Percentiles rank a stretch among this genome's conserved stretches.
These are phyloP conservation scores for Hygrocybe punicea DNA, from an alignment of 768 basidiomycete species.

Conservation along the genomic window DNA sequence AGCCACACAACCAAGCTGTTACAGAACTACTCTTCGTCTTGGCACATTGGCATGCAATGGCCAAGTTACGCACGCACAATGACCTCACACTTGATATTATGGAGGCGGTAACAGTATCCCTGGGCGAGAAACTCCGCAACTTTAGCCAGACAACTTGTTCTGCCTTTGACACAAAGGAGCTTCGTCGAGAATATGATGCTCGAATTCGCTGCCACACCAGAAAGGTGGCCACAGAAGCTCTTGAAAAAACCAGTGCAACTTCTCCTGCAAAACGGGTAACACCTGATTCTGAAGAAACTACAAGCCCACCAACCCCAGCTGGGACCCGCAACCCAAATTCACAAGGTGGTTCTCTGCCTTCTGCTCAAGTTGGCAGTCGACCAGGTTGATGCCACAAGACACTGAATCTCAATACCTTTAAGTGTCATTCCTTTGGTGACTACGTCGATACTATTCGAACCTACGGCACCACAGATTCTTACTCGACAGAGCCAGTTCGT, in stretches of 20 bases:
- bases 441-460: conserved; percentile 1
- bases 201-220: conserved; percentile 10
- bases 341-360: background rate
- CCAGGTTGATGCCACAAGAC: conserved; percentile 11
- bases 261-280: background rate
- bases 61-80: conserved; percentile 23
- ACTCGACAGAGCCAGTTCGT: conserved; percentile 7
- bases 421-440: conserved; percentile 9
- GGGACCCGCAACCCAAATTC: too few species aligned
- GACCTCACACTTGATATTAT: conserved; percentile 9
- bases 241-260: background rate
- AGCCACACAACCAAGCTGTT: conserved; percentile 16
- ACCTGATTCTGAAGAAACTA: too few species aligned
- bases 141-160: conserved; percentile 16
- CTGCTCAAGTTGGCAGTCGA: conserved; percentile 13
- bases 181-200: conserved; percentile 18
- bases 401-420: conserved; percentile 8
- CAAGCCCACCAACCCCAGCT: too few species aligned
- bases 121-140: conserved; percentile 8
- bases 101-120: conserved; percentile 9
- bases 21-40: conserved; percentile 13
- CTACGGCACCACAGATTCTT: conserved; percentile 9
- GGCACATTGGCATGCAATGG: conserved; percentile 13
- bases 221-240: conserved; percentile 2
- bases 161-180: conserved; percentile 19